Evolutionary conservation across 352 stramenopile genomes (phyloP), one percentile per base, ranked within the genome.

Genomic region (Pythium monospermum): DNA sequence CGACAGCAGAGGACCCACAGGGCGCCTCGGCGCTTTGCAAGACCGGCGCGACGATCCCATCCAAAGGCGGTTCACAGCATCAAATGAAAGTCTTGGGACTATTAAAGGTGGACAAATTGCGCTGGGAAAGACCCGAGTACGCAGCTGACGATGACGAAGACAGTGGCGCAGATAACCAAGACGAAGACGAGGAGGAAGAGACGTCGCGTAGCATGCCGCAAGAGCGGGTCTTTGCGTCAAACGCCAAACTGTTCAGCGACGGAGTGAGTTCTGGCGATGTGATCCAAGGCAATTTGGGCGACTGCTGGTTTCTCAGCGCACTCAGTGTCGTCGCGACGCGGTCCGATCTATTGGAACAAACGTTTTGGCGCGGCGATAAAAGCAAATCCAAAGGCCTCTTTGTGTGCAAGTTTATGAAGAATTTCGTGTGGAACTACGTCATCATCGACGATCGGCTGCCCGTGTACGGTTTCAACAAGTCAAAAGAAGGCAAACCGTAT

Each of bases 371-470:
- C 51, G 65, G 64, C 2, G 75, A 91, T 39, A 68, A 80, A 39
- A 73, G 76, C 63, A 88, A 90, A 25, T 49, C 77, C 7, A 92
- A 80, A 41, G 88, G 86, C 2, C 38, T 96, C 2, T 93, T 92
- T 41, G 69, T 97, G n/a, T 96, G 85, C 59, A 76, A 73, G 26
- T 97, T 97, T 47, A 95, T 95, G 82, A 96, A 97, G 83, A 92
- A 97, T 51, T 95, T 87, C 52, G 73, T 81, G 0, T 95, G 87
- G 84, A 73, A 91, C 45, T 97, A 94, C 56, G 88, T 97, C n/a
- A 76, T 97, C 19, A 85, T 97, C 22, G 89, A 97, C 45, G 89
- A 97, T 40, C 69, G 74, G 3, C 44, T 96, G 2, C 88, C 89
- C 22, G 78, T 96, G 2, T 94, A 90, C 46, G 82, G 80, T 2